A percentile compares a stretch with the other conserved stretches of the same genome.
These are phyloP conservation scores for Macroventuria anomochaeta DNA, from an alignment of 2,329 filamentous ascomycete species.

Conservation along the genomic window DNA sequence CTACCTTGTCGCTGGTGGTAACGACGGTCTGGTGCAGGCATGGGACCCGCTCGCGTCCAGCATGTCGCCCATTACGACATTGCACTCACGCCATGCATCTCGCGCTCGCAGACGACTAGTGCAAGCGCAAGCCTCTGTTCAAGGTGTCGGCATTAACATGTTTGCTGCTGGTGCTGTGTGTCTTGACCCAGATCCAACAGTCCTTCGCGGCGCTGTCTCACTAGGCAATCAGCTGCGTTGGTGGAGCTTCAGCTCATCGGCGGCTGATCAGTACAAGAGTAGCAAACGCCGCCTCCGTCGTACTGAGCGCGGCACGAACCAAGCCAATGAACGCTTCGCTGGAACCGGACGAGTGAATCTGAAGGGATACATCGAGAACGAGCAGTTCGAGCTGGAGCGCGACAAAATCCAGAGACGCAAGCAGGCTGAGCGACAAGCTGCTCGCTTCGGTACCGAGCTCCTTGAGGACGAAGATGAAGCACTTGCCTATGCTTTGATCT, in stretches of 20 bases:
- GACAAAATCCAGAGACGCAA: conserved; percentile 72
- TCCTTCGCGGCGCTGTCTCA: conserved; percentile 83
- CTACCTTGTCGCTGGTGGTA: conserved; percentile 90
- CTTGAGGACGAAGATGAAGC: conserved; percentile 67
- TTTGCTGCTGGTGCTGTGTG: conserved; percentile 83
- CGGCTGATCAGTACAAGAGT: conserved; percentile 73
- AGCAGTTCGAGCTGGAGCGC: conserved; percentile 77
- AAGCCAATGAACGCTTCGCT: conserved; percentile 63
- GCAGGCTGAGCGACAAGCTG: conserved; percentile 73
- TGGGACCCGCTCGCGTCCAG: conserved; percentile 95
- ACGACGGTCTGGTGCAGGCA: conserved; percentile 91
- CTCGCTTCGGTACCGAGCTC: conserved; percentile 84
- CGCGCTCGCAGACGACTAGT: conserved; percentile 77
- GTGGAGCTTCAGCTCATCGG: conserved; percentile 90
- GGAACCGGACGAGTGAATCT: conserved; percentile 73
- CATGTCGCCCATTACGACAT: conserved; percentile 77
- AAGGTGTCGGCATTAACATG: conserved; percentile 74
- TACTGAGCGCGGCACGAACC: conserved; percentile 68
- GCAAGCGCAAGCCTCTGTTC: conserved; percentile 70
- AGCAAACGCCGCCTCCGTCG: conserved; percentile 81
- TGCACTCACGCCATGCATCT: conserved; percentile 84
- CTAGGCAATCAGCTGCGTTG: conserved; percentile 87
- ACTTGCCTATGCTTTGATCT: conserved; percentile 66
- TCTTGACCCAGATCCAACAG: conserved; percentile 85
- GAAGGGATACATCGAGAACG: conserved; percentile 83